Conservation (phyloP, 768 basidiomycete genomes). For the Hypholoma fasciculare region DNA sequence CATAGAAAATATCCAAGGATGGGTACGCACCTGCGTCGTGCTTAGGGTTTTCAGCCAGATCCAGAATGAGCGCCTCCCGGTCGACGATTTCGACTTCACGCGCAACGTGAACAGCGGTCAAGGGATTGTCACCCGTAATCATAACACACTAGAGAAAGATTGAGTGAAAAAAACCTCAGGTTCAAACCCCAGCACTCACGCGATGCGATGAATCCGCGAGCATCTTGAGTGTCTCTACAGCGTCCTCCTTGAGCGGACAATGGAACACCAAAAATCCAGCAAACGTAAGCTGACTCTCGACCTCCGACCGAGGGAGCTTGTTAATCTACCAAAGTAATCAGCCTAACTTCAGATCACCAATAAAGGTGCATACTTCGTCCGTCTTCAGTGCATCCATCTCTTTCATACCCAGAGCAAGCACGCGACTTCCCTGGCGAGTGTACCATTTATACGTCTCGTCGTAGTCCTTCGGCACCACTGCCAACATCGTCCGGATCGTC, state of each 20-base stretch:
- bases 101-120: slow-evolving; percentile 96
- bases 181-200: slow-evolving; percentile 46
- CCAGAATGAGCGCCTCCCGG: slow-evolving; percentile 90
- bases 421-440: slow-evolving; percentile 90
- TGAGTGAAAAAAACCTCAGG: not conserved
- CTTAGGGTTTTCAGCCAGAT: slow-evolving; percentile 78
- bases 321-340: slow-evolving; percentile 64
- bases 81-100: slow-evolving; percentile 97
- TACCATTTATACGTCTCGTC: slow-evolving; percentile 96
- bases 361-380: slow-evolving; percentile 61
- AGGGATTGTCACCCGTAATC: slow-evolving; percentile 99
- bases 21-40: slow-evolving; percentile 59
- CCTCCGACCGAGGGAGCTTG: slow-evolving; percentile 76
- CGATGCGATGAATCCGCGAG: slow-evolving; percentile 95
- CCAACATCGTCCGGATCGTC: slow-evolving; percentile 89
- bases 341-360: not conserved
- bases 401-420: slow-evolving; percentile 89
- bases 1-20: not conserved
- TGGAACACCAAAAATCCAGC: slow-evolving; percentile 99
- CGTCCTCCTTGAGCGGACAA: slow-evolving; percentile 94
- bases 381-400: slow-evolving; percentile 68
- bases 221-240: slow-evolving; percentile 89
- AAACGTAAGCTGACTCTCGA: slow-evolving; percentile 79
- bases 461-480: slow-evolving; percentile 70
- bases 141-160: slow-evolving; percentile 75